Evolutionary conservation across 1,284 basidiomycete genomes (phyloP).

Genomic region (Kalmanozyma brasiliensis): DNA sequence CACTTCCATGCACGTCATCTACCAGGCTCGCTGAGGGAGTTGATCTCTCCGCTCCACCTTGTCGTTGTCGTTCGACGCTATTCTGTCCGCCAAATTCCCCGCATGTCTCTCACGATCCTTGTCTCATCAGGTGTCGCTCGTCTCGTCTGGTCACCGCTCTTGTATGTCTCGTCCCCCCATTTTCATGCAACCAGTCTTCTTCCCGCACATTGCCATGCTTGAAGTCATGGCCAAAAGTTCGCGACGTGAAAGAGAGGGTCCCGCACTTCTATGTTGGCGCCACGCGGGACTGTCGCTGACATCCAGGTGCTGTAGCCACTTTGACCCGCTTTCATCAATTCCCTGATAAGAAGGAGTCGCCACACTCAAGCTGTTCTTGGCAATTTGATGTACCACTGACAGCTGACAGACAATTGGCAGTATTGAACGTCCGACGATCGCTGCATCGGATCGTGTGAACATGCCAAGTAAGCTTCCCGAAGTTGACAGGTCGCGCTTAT

Average conservation of each 20-base stretch:
- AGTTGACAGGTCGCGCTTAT: constrained; percentile 4
- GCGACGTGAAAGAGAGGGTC: constrained; percentile 2
- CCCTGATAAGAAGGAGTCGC: constrained; percentile 1
- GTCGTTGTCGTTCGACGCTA: no score
- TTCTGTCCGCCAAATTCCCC: no score
- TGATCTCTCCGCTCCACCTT: neutral
- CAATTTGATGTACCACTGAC: no score
- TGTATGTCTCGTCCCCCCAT: constrained; percentile 6
- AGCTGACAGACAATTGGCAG: no score
- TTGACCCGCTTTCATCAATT: neutral
- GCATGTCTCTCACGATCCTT: neutral
- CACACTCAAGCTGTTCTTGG: no score
- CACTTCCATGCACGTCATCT: constrained; percentile 49
- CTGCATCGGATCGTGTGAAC: no score
- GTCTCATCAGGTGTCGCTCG: constrained; percentile 4
- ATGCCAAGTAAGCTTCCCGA: no score
- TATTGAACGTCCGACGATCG: no score
- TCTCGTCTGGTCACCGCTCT: constrained; percentile 1
- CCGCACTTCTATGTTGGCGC: neutral
- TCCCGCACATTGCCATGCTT: neutral
- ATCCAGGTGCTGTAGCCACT: neutral
- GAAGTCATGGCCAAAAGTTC: neutral
- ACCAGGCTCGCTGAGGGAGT: constrained; percentile 15
- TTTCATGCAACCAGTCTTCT: constrained; percentile 6
- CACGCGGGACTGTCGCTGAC: neutral